Base-by-base conservation (phyloP, 1,284 basidiomycete genomes). In the Chalciporus sp. region DNA sequence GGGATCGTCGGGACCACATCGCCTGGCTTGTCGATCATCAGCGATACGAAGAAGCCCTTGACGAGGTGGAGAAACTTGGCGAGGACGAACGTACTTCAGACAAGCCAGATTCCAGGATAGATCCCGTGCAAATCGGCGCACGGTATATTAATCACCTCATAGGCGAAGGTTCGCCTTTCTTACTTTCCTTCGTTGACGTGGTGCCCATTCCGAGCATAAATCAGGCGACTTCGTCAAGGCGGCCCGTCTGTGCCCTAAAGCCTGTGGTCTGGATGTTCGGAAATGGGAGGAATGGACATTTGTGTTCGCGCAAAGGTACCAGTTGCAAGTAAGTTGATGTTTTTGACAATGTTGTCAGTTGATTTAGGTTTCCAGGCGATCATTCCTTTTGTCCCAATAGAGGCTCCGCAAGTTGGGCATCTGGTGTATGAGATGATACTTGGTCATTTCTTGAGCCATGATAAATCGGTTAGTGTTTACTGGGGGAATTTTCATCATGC, bases 221-320 rank as follows among this genome's bases (percentile, higher is more conserved):
- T 33, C 63, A 92, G 93, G 84, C 28, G 83, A 95, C 49, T 98
- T 85, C 61, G 75, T 72, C 4, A 91, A 91, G 63, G 96, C 97
- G 1, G 96, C 96, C 0, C 75, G 80, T 14, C 74, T 96, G n/a
- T 90, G 89, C 55, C 88, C 93, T 0, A 93, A 92, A 66, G 93
- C 98, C 1, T 89, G 98, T 55, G 88, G 84, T 0, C 82, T 84
- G 33, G 85, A 98, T 63, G 75, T 80, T 5, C 85, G 85, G 60
- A 82, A 84, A 16, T 99, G 97, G 97, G 95, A 98, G 69, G 85
- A 91, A 64, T 97, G 92, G 90, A 92, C 98, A 68, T 96, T 97
- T 66, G 76, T 86, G 9, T 98, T 97, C 67, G 90, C 91, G 0
- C 88, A 95, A 69, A 85, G 89, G 62, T 82, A 85, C 31, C 86